These are phyloP conservation scores for Metarhizium sp. DNA, from an alignment of 2,329 filamentous ascomycete genomes.

Conservation along the genomic window DNA sequence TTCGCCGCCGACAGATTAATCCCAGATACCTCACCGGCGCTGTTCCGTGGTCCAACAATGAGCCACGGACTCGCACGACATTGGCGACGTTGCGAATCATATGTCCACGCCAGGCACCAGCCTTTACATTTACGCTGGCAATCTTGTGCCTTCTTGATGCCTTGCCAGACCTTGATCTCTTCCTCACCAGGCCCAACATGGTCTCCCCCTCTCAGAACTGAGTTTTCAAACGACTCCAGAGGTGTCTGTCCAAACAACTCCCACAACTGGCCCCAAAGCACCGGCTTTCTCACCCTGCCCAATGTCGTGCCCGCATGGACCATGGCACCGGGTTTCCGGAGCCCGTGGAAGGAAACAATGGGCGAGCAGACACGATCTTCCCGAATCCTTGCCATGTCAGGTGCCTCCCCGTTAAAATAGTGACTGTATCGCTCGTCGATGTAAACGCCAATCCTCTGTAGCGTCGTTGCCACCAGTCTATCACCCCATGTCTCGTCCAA, in stretches of 20 bases:
- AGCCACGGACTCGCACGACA: conserved; percentile 42
- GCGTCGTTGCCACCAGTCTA: conserved; percentile 40
- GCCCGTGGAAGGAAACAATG: conserved; percentile 44
- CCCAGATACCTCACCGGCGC: conserved; percentile 15
- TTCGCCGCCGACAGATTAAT: conserved; percentile 21
- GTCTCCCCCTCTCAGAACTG: conserved; percentile 28
- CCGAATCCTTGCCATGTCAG: conserved; percentile 37
- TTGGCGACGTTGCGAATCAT: conserved; percentile 26
- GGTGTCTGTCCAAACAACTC: conserved; percentile 34
- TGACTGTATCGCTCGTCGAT: conserved; percentile 44
- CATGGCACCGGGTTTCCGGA: conserved; percentile 37
- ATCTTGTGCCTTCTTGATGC: conserved; percentile 28
- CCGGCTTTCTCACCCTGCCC: conserved; percentile 24
- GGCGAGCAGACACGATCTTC: conserved; percentile 43
- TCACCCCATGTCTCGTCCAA: conserved; percentile 45
- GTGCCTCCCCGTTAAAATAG: conserved; percentile 47
- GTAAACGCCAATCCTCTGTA: conserved; percentile 44
- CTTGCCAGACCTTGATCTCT: conserved; percentile 25
- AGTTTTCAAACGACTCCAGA: conserved; percentile 26
- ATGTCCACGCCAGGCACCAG: conserved; percentile 43
- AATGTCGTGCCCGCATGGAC: conserved; percentile 32
- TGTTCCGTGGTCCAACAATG: conserved; percentile 28
- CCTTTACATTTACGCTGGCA: conserved; percentile 34
- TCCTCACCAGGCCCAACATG: conserved; percentile 42
- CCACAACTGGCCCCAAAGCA: conserved; percentile 43